Evolutionary conservation across 169 alveolate genomes (phyloP), one percentile per base, ranked within the genome.

Genomic region (Babesia microti): DNA sequence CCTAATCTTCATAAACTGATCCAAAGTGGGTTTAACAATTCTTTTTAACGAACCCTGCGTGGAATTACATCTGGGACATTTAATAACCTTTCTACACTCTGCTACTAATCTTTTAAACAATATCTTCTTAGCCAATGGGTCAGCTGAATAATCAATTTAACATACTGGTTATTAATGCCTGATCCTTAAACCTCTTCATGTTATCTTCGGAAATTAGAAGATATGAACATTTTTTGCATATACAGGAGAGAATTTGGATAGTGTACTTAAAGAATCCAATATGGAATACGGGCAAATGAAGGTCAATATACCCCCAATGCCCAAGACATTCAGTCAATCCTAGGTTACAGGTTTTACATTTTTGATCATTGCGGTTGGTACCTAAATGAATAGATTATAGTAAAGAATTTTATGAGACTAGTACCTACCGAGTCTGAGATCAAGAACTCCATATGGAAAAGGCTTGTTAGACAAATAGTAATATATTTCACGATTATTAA

Each of bases 251-350:
- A 15, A 93, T 83, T 43, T 81, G 89, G 11, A 88, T 73, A 6
- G 80, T 66, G 68, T 91, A 94, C 76, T 89, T 91, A 67, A 93
- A 89, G 74, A 87, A 96, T 0, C 99, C 99, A 2, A 91, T 81
- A 69, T 96, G 99, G 69, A 89, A 96, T 12, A 94, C 95, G 15
- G 99, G 99, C 49, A 91, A 70, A 49, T 83, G 89, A 50, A 96
- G 74, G 46, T 83, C 83, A 28, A 94, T 78, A 58, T 81, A 89
- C 4, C 99, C 99, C 81, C 92, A 93, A 59, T 95, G 99, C 6
- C 99, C 99, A 21, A 97, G 95, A 72, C 99, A 95, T 45, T 85
- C 85, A 28, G 60, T 79, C 36, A 81, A 44, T 44, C 68, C 78
- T 39, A 83, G 75, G 11, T 83, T 76, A 54, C 97, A 93, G 24